Evolutionary conservation across 345 rosid species (phyloP), one percentile per base, ranked within the genome.

Genomic region (Aethionema arabicum): DNA sequence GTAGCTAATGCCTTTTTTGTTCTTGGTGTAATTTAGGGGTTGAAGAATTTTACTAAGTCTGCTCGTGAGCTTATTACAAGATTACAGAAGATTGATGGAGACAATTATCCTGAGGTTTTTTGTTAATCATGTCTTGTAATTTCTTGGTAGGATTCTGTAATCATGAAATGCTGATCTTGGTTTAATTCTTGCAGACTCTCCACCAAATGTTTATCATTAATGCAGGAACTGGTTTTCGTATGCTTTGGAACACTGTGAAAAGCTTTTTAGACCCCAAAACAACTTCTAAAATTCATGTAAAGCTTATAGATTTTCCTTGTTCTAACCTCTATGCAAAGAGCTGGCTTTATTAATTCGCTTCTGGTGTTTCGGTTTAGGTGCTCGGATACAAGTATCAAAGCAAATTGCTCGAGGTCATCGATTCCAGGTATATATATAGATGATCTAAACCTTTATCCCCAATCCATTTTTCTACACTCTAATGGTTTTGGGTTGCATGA

Each of bases 151-250:
- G 32, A 16, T 43, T 14, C 47, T 43, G 8, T 21, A 21, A 6
- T 45, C 7, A 9, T 51, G 16, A 41, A 54, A 16, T 53, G 56
- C 51, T 32, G 51, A 4, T 40, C 27, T 16, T 36, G 43, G 38
- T 30, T 48, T 63, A 52, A 64, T 67, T 69, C 56, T 42, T 66
- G 74, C 82, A 87, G 98, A 89, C 98, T n/a, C 96, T 92, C 36
- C 80, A 81, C 78, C 96, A 92, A 76, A 92, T 92, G 98, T 89
- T 82, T 77, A 92, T 92, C 76, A 89, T 92, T 78, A 92, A 92
- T 61, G 91, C 98, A 66, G 98, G 98, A 60, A 77, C 89, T 7
- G 96, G 93, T 36, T 92, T 92, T 82, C 86, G 95, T 74, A 57
- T 86, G 53, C 61, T 92, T 67, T 92, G 98, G 98, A 88, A 77